Base-by-base conservation (phyloP, 108 stramenopile genomes). In the Nitzschia putrida region DNA sequence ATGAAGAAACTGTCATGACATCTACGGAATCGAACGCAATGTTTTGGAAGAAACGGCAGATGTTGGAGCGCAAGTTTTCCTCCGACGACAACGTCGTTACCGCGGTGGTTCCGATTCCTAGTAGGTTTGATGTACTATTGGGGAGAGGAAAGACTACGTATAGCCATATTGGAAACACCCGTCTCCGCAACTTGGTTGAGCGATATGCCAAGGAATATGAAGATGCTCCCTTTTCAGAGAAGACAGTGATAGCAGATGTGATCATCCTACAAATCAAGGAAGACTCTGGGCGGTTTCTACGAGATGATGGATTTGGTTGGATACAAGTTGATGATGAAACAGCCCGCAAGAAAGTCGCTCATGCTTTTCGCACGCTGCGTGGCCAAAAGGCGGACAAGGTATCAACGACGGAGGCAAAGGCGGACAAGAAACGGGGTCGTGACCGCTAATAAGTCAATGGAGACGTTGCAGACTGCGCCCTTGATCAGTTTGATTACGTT, bases 151-250 rank as follows among this genome's bases (percentile, higher is more conserved):
- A 40, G 45, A 45, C 42, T 1, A 59, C 51, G 8, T 57, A 67
- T 54, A 42, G 37, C 42, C 74, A 76, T 69, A 24, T 47, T n/a
- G 74, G 74, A 22, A 76, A 76, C 47, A 50, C 61, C 5, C 29
- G 61, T 37, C 49, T 76, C 52, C 45, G 68, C 37, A 38, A 42
- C 11, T 12, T 53, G 4, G 51, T 75, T 22, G 66, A 59, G 18
- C 24, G n/a, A 8, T 47, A 24, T 25, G 22, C 37, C 4, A 54
- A 42, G 0, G 23, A 23, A 3, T 77, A 70, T 25, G 76, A 70
- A 45, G n/a, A 24, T 12, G 64, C 64, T 20, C n/a, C 55, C 7
- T 37, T 5, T 40, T 3, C 58, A 1, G 58, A 59, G 8, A 12
- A 59, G 16, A 13, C 16, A 41, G 39, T 58, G 11, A 37, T 7